Evolutionary conservation across 2,329 filamentous ascomycete species (phyloP), one percentile per base, ranked within the genome.

Genomic region (Diaporthe capsici): DNA sequence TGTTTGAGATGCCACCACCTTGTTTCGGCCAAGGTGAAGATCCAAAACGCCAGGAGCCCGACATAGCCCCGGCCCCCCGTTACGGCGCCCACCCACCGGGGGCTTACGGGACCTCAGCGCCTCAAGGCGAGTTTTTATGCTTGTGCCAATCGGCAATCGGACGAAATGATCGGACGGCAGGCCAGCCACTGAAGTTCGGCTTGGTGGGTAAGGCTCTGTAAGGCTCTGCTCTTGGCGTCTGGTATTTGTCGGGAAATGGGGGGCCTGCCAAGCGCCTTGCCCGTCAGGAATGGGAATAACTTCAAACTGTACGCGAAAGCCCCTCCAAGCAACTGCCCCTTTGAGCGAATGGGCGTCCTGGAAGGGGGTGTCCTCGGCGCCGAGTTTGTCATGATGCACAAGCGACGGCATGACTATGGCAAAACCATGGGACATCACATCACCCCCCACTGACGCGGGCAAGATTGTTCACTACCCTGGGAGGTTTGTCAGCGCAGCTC

Each of bases 1-100:
- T 53, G 65, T 70, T 70, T 70, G 65, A 70, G 65, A 70, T 70
- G 65, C n/a, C 65, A 70, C 65, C 34, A 55, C 65, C 65, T 70
- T 70, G 65, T 70, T 70, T 70, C 65, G 65, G 65, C 65, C 65
- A 55, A 70, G 65, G 31, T 70, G 65, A 53, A 70, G 13, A 70
- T 70, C 65, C n/a, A 55, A 70, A 70, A 70, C 65, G n/a, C 47
- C 65, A 70, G 47, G 65, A 70, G 65, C 65, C 49, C 65, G 65
- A 53, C 65, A 42, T 22, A 55, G 34, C 65, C 65, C 65, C 65
- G 65, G 49, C 13, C 17, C 65, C 49, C 65, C 34, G 49, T 70
- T 20, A 17, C 47, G 65, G 34, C 49, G 34, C 49, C 65, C 49
- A 70, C 65, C 49, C 47, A 55, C 47, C 47, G 49, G 65, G n/a